phyloP scores from a whole-genome alignment of 1,284 basidiomycete species.

The Leccinum fallax region DNA sequence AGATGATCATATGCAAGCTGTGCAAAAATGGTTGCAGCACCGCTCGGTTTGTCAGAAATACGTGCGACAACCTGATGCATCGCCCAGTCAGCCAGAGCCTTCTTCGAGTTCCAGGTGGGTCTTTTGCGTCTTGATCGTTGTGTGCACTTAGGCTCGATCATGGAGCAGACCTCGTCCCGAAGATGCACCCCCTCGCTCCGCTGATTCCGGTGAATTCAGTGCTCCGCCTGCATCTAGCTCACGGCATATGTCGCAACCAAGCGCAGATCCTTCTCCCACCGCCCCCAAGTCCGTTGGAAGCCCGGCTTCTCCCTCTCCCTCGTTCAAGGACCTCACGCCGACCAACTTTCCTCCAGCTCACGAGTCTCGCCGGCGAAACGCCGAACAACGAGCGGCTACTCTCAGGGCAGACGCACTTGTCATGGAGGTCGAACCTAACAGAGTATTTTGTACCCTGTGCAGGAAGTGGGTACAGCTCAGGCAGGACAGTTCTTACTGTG shows the following conservation, averaged over 20 bases:
- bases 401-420: constrained; percentile 64
- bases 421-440: constrained; percentile 68
- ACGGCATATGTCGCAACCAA: constrained; percentile 13
- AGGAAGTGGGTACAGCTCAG: constrained; percentile 78
- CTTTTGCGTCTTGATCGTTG: background rate
- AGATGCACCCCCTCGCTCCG: constrained; percentile 8
- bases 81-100: constrained; percentile 23
- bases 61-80: constrained; percentile 8
- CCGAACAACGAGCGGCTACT: constrained; percentile 71
- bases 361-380: constrained; percentile 68
- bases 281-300: constrained; percentile 16
- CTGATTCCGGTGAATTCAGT: constrained; percentile 17
- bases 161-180: constrained; percentile 19
- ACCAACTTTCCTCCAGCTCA: constrained; percentile 51
- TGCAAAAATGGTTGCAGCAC: constrained; percentile 57
- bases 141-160: constrained; percentile 1
- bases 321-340: constrained; percentile 55
- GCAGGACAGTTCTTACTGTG: constrained; percentile 72
- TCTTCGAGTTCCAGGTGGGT: constrained; percentile 30
- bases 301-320: constrained; percentile 40
- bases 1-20: constrained; percentile 53
- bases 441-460: constrained; percentile 73
- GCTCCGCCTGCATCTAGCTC: constrained; percentile 8
- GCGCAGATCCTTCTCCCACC: constrained; percentile 10
- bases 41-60: constrained; percentile 48